These are phyloP conservation scores for Phytophthora syringae DNA, from an alignment of 352 stramenopile genomes.

Conservation along the genomic window DNA sequence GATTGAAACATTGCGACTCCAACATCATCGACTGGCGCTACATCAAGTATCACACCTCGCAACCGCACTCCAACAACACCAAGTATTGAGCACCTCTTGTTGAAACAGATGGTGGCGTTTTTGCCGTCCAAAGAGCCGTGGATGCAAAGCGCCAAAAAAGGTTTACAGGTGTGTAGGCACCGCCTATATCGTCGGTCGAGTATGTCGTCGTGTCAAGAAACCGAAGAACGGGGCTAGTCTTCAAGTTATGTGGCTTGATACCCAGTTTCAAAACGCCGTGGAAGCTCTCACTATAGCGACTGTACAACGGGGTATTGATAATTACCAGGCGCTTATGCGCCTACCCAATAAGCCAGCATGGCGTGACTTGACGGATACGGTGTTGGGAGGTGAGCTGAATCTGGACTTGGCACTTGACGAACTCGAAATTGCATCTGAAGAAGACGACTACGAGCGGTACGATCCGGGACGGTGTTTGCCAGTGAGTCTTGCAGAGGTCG, in stretches of 20 bases:
- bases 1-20: background rate
- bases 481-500: slow-evolving; percentile 11
- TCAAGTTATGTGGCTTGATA: slow-evolving; percentile 2
- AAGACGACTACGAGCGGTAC: slow-evolving; percentile 6
- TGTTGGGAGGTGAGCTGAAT: slow-evolving; percentile 7
- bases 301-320: slow-evolving; percentile 9
- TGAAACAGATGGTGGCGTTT: slow-evolving; percentile 9
- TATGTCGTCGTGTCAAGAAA: slow-evolving; percentile 8
- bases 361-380: slow-evolving; percentile 12
- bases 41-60: background rate
- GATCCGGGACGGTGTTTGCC: slow-evolving; percentile 7
- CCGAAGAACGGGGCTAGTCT: background rate
- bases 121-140: slow-evolving; percentile 10
- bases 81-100: background rate
- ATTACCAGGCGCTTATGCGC: slow-evolving; percentile 2
- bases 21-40: background rate
- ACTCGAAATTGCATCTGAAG: slow-evolving; percentile 3
- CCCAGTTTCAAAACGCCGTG: slow-evolving; percentile 14
- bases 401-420: slow-evolving; percentile 8
- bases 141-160: slow-evolving; percentile 12
- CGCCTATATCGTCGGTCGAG: slow-evolving; percentile 3
- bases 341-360: background rate
- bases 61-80: background rate
- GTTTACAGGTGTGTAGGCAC: slow-evolving; percentile 17
- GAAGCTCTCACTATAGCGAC: too few relatives aligned